Base-by-base conservation (phyloP, 164 flowering plant genomes). In the Akebia trifoliata region DNA sequence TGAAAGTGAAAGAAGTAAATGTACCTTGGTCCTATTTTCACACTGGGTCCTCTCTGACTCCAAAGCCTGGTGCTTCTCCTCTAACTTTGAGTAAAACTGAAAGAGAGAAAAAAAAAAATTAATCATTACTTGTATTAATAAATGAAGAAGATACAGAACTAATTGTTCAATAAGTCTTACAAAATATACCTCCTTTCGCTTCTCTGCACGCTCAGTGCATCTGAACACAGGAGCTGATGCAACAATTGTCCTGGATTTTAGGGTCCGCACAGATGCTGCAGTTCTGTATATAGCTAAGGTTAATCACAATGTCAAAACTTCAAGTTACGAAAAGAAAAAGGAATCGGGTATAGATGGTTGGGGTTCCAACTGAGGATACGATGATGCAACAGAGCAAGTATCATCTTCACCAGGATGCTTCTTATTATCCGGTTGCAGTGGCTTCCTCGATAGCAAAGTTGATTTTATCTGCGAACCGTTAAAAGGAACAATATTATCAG, bases 401-500 rank as follows among this genome's bases (percentile, higher is more conserved):
- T 93, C 95, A 54, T 93, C 99, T 56, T 93, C 95, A 67, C 87
- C 97, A 32, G 24, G 61, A 48, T 61, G 76, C 71, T 93, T 86
- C 57, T 65, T 76, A 57, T 71, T 71, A 54, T 79, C 80, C 52
- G 68, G 70, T 61, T 75, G 86, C 64, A 70, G 52, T 12, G 72
- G 76, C 72, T 76, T 88, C 75, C 80, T 82, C 51, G 71, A 36
- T 24, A 69, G 40, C 54, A 69, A 34, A 37, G 81, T 72, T 63
- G 87, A 66, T 59, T 29, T 74, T 32, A 64, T 57, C 86, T 81
- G 82, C 59, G n/a, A 78, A 28, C 6, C n/a, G 26, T 56, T 14
- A 56, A 18, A 43, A 30, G 25, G n/a, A n/a, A 12, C 9, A 25
- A 52, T 42, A 61, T 25, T 51, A 53, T 28, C 25, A 42, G 14